Evolutionary conservation across 2,329 filamentous ascomycete genomes (phyloP), one percentile per base, ranked within the genome.

Genomic region (Phaeosphaeriaceae sp.): DNA sequence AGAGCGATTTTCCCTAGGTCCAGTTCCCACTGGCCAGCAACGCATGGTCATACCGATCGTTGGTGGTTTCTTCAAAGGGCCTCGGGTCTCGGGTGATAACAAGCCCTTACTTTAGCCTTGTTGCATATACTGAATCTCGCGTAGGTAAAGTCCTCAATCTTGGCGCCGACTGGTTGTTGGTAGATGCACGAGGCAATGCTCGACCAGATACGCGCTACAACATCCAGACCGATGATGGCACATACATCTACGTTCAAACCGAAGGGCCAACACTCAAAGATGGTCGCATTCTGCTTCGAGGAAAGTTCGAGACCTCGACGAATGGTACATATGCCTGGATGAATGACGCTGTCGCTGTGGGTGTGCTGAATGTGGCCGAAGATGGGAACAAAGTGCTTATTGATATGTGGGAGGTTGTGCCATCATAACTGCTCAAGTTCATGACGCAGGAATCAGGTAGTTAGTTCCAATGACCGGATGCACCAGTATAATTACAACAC

Each of bases 201-300:
- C 27, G 41, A 13, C 36, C 56, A 31, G 48, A 60, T 25, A 54
- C 57, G 24, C 36, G 58, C 36, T 44, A 68, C 64, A 54, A 63
- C 44, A 46, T 67, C 21, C 42, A 68, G 48, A 53, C 61, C 6
- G 20, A 67, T 20, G 45, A 65, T 40, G 22, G 55, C 17, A 48
- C 64, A 22, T 41, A 68, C 41, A 67, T 76, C 7, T 73, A 62
- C 25, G 58, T 76, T 25, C 63, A 70, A 52, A 74, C 72, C 5
- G 61, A 56, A 11, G 73, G 74, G 1, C 57, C 70, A 10, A 41
- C 21, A 6, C 24, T 48, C 24, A 27, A 48, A n/a, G 46, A 48
- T 7, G 46, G 46, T 15, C 46, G 46, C n/a, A 53, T 36, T 20
- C 24, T 53, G 51, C 51, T 53, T 24, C 42, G 51, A n/a, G 51